Evolutionary conservation across 2,329 filamentous ascomycete species (phyloP), one percentile per base, ranked within the genome.

Genomic region (Colletotrichum tanaceti): DNA sequence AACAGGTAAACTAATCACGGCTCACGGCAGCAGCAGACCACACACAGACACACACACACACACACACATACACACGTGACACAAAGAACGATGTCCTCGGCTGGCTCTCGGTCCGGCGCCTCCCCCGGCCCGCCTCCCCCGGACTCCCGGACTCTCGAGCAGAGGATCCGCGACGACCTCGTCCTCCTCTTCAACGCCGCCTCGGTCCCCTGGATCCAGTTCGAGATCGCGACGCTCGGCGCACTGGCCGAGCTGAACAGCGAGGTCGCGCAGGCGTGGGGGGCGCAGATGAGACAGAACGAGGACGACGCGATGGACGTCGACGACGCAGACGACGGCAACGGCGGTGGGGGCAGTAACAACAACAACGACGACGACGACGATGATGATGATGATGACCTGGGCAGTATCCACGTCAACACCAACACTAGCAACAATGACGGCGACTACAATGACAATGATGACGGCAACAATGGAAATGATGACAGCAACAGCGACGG

Each of bases 161-260:
- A 10, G n/a, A 13, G 22, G 5, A 54, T 54, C 32, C 50, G 32
- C 5, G n/a, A 54, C 50, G 50, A 32, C 11, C 50, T 54, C n/a
- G 32, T 39, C n/a, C 13, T 10, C 0, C 32, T 54, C 50, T 54
- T 16, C 18, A 54, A 54, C n/a, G 5, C 1, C 32, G 20, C n/a
- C n/a, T n/a, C 32, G 5, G 50, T n/a, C 6, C 5, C 11, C n/a
- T 54, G 50, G 50, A 32, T 38, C 32, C 32, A 54, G 50, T 54
- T 54, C 32, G 50, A 54, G 50, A 20, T 32, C 50, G 32, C 50
- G 11, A 14, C 50, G 32, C 50, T 54, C n/a, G 20, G n/a, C 11
- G 50, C 50, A 5, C n/a, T 54, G n/a, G 50, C 50, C 32, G 9
- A 16, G 50, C 38, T 54, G n/a, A 54, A 35, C 50, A 39, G 2